Evolutionary conservation across 768 basidiomycete genomes (phyloP), one percentile per base, ranked within the genome.

Genomic region (Phlebiopsis gigantea): DNA sequence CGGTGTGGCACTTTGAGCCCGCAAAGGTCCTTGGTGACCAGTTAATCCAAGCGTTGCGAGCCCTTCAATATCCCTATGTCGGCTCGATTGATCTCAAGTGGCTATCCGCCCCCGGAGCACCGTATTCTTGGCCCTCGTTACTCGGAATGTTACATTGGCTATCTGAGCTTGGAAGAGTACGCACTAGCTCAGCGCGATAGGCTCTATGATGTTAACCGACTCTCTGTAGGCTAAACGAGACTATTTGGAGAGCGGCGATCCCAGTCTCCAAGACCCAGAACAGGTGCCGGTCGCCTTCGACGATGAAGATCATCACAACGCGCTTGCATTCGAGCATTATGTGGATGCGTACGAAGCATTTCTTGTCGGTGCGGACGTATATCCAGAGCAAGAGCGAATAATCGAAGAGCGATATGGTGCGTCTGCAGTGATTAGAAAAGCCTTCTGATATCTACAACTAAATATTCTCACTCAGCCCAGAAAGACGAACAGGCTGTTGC

Each of bases 61-160:
- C 85, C 5, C 70, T 92, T 34, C 78, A 80, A 60, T 99, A 98
- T 71, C 96, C 97, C 0, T 90, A 85, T 57, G 78, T 84, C 3
- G 79, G 85, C 50, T 79, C 82, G 56, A 79, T 98, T 17, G 90
- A 93, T 62, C 84, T 85, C 51, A 94, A 90, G 61, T 92, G 90
- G 80, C 71, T 98, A 4, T 87, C 87, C 7, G 87, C 94, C 1
- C 90, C 93, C 0, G 95, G 91, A 0, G 88, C 86, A 53, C 87
- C 89, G 76, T 89, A 92, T 71, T 85, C 88, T n/a, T 98, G 96
- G 97, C 91, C 93, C 0, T 77, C 83, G 21, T 71, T 97, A 24
- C 76, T 98, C 15, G 96, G 90, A 21, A 88, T 90, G 65, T 68
- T 98, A 30, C 89, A 95, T 70, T 99, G 97, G 97, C 73, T 99